These are phyloP conservation scores for Eucalyptus curtisii DNA, from an alignment of 345 rosid species.

Conservation along the genomic window DNA sequence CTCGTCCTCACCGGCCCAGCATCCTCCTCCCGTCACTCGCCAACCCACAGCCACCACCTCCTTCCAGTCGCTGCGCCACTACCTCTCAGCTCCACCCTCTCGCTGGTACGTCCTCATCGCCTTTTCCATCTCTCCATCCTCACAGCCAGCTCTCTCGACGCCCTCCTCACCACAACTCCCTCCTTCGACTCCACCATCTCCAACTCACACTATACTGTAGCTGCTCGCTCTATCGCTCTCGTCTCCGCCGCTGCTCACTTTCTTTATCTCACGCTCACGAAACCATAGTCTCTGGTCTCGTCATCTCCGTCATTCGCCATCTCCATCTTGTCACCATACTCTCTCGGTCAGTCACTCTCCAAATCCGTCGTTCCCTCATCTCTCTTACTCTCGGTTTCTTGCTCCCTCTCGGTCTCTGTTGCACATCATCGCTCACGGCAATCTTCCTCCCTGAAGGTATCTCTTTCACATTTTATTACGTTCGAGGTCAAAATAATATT, in stretches of 20 bases:
- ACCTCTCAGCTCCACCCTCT: too few relatives aligned
- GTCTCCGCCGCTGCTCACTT: too few relatives aligned
- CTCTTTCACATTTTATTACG: not conserved
- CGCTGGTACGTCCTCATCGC: rapidly evolving
- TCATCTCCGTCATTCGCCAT: not conserved
- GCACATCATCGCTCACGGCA: not conserved
- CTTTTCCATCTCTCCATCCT: too few relatives aligned
- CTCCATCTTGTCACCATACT: not conserved
- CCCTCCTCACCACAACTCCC: too few relatives aligned
- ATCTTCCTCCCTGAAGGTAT: not conserved
- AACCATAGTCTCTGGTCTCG: not conserved
- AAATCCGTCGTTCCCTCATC: not conserved
- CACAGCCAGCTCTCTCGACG: too few relatives aligned
- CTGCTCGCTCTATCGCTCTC: too few relatives aligned
- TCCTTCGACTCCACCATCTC: too few relatives aligned
- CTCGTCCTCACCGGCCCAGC: not conserved
- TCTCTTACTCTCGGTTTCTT: not conserved
- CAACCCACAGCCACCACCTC: not conserved
- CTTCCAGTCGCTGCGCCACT: not conserved
- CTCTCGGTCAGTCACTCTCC: not conserved
- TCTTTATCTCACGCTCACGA: too few relatives aligned
- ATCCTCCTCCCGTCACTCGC: not conserved
- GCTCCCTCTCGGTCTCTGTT: not conserved
- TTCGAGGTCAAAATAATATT: not conserved
- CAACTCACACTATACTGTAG: too few relatives aligned